Percentiles rank a stretch among this genome's conserved stretches.
Evolutionary conservation across 2,329 filamentous ascomycete species (phyloP).

Genomic region (Claviceps humidiphila): DNA sequence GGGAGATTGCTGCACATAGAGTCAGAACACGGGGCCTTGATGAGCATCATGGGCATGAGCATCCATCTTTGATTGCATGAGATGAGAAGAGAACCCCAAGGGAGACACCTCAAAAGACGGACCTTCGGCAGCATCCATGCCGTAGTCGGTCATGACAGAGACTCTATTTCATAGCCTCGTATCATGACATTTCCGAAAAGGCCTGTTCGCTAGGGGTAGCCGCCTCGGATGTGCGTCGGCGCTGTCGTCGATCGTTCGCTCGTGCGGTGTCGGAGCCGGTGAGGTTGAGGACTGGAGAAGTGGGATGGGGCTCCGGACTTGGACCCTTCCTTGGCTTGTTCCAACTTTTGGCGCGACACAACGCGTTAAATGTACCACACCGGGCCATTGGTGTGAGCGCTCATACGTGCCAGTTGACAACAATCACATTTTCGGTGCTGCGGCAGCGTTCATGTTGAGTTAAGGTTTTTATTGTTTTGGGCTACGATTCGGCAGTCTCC

Average conservation of each 20-base stretch:
- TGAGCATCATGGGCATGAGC: not conserved
- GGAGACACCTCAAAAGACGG: constrained; percentile 3
- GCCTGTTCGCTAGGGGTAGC: not conserved
- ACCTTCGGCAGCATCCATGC: constrained; percentile 23
- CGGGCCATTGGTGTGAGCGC: not conserved
- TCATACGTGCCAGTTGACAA: not conserved
- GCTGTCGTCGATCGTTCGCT: not conserved
- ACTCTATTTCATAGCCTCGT: constrained; percentile 3
- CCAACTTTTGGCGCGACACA: not conserved
- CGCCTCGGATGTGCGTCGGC: not conserved
- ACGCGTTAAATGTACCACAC: not conserved
- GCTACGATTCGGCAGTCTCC: not conserved
- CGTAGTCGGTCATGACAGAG: constrained; percentile 21
- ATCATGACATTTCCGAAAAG: constrained; percentile 4
- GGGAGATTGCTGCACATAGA: constrained; percentile 23
- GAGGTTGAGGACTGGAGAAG: not conserved
- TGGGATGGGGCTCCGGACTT: constrained; percentile 3
- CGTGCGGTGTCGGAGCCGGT: not conserved
- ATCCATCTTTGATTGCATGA: too few species aligned
- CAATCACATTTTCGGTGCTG: not conserved
- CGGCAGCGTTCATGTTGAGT: not conserved
- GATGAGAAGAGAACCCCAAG: too few species aligned
- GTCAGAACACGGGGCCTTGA: constrained; percentile 12
- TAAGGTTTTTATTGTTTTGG: not conserved
- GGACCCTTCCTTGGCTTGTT: not conserved